Conservation (phyloP, 345 rosid genomes). For the Eucalyptus fibrosa region DNA sequence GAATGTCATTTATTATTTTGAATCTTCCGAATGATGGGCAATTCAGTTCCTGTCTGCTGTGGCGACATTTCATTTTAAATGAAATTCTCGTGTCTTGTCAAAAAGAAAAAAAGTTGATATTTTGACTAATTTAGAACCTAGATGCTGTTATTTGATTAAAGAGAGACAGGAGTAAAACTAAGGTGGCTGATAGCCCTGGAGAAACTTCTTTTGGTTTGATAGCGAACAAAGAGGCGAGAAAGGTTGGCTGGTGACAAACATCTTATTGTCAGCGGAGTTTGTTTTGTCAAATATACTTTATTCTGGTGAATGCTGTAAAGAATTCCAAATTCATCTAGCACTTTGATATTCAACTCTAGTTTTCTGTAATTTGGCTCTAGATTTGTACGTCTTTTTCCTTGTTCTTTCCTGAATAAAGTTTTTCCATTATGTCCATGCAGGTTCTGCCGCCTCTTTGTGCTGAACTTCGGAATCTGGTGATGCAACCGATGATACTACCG, state of each 20-base stretch:
- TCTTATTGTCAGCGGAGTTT: not conserved
- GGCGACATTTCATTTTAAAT: not conserved
- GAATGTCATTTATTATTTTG: not conserved
- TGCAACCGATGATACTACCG: slow-evolving; percentile 93
- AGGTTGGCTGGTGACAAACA: not conserved
- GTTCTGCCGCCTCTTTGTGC: slow-evolving; percentile 98
- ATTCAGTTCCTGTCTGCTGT: not conserved
- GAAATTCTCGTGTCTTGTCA: not conserved
- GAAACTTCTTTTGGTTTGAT: not conserved
- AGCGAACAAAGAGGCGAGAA: not conserved
- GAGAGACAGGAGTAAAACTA: not conserved
- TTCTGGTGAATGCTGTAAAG: not conserved
- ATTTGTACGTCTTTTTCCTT: not conserved
- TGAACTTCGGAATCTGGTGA: slow-evolving; percentile 92
- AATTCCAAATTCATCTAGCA: not conserved
- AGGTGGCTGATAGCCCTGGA: not conserved
- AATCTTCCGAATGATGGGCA: not conserved
- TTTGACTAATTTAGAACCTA: not conserved
- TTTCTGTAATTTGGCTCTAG: not conserved
- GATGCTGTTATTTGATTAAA: not conserved
- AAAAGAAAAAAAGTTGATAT: not conserved
- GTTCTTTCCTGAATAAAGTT: not conserved
- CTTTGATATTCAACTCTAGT: not conserved
- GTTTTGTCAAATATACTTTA: not conserved
- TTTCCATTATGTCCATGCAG: slow-evolving; percentile 18